Base-by-base conservation (phyloP, 176 grass and related monocot genomes). In the Avena eriantha region DNA sequence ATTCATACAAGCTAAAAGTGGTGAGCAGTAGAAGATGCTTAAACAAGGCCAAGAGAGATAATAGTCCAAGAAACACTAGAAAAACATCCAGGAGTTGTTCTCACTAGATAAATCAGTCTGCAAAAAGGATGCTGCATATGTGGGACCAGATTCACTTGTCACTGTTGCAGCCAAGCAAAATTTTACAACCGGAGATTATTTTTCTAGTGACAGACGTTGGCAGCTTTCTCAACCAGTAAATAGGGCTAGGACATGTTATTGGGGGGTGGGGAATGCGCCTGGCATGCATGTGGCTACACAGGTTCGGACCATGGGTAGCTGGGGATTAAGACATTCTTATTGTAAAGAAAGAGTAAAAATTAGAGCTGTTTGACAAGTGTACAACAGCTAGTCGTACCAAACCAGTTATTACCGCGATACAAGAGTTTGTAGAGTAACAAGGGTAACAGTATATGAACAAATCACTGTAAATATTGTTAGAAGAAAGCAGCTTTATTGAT, bases 101-200 rank as follows among this genome's bases (percentile, higher is more conserved):
- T 77, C 74, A 51, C 64, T 68, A 10, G 26, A 11, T 29, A 51
- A 79, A 10, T 51, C 66, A 82, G n/a, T 39, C 69, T 10, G 81
- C 4, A 1, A 43, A 45, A 57, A 53, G 7, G 24, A n/a, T 22
- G 50, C 61, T 13, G 15, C 8, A 45, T 11, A 59, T 41, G 18
- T 58, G 54, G 34, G 34, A 16, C 34, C 54, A 63, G 36, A 61
- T 61, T 61, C 58, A 23, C 58, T 61, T 51, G 13, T 3, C 13
- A 51, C 13, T 51, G 47, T 29, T 29, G 29, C 29, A 29, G 29
- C 29, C 29, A 29, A 29, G 29, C 2, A 29, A 29, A 29, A 29
- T 29, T 29, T 61, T 61, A 61, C 23, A 61, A 61, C 58, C n/a
- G 48, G 24, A 31, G 8, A 29, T 29, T 21, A 21, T 51, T 31